A percentile compares a stretch with the other conserved stretches of the same genome.
Conservation (phyloP, 352 stramenopile species). For the Phytophthora pinifolia region DNA sequence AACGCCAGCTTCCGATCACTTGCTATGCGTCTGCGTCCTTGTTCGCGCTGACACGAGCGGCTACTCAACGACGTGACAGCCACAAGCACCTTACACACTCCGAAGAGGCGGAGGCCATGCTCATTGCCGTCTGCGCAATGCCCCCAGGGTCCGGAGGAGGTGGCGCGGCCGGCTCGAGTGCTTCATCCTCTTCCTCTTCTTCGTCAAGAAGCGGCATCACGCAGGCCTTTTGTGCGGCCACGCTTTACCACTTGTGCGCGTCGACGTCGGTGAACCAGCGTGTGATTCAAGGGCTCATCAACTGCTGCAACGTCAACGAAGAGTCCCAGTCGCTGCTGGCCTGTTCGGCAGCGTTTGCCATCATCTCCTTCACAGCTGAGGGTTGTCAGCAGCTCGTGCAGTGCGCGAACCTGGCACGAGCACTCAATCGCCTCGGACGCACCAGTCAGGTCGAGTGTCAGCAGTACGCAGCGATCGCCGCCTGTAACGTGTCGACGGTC, state of each 20-base stretch:
- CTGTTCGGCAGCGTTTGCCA: constrained; percentile 76
- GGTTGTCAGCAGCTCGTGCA: constrained; percentile 56
- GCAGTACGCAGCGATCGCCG: constrained; percentile 76
- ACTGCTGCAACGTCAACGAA: constrained; percentile 72
- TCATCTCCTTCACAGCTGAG: constrained; percentile 70
- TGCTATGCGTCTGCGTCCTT: constrained; percentile 51
- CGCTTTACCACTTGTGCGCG: constrained; percentile 74
- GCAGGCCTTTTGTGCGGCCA: constrained; percentile 73
- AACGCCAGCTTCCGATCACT: constrained; percentile 41
- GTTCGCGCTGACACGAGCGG: constrained; percentile 56
- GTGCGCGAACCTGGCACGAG: constrained; percentile 50
- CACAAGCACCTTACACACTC: constrained; percentile 49
- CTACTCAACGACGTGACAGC: constrained; percentile 51
- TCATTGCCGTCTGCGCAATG: constrained; percentile 56
- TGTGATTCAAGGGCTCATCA: constrained; percentile 63
- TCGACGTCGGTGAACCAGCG: constrained; percentile 45
- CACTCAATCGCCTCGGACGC: constrained; percentile 69
- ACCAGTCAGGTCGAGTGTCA: constrained; percentile 78
- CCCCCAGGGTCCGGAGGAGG: constrained; percentile 10
- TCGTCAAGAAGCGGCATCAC: constrained; percentile 29
- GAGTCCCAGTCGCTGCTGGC: constrained; percentile 68
- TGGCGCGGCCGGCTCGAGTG: background rate
- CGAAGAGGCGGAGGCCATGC: constrained; percentile 35
- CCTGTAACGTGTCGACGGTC: constrained; percentile 72
- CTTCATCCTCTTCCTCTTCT: constrained; percentile 4